Percentiles rank a stretch among this genome's conserved stretches.
Evolutionary conservation across 2,329 filamentous ascomycete genomes (phyloP).

Genomic region (Clonostachys byssicola): DNA sequence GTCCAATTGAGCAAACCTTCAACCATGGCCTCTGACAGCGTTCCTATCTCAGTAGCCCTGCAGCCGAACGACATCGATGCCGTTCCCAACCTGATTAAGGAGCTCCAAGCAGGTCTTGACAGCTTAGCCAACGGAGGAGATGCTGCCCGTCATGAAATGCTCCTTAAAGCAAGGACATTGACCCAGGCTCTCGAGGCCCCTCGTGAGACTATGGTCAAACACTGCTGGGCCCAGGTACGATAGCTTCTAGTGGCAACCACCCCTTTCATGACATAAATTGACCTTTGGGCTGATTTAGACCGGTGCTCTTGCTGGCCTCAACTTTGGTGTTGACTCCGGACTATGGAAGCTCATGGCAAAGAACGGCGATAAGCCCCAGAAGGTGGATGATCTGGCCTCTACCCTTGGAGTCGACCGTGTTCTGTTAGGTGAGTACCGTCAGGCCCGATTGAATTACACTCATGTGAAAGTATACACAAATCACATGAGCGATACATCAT

Average conservation of each 20-base stretch:
- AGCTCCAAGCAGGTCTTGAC: slow-evolving; percentile 1
- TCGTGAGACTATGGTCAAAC: not conserved
- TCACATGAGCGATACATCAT: not conserved
- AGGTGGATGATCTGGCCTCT: not conserved
- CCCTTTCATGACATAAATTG: not conserved
- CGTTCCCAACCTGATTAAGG: slow-evolving; percentile 5
- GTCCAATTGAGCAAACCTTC: too few relatives aligned
- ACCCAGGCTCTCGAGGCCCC: not conserved
- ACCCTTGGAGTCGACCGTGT: not conserved
- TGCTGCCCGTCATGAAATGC: not conserved
- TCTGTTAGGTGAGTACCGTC: not conserved
- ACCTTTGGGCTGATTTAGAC: not conserved
- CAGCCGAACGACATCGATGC: slow-evolving; percentile 7
- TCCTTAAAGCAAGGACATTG: not conserved
- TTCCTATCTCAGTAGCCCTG: slow-evolving; percentile 7
- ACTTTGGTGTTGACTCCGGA: not conserved
- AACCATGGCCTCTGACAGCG: too few relatives aligned
- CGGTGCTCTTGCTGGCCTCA: not conserved
- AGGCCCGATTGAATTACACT: not conserved
- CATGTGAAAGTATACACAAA: too few relatives aligned
- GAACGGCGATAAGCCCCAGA: not conserved
- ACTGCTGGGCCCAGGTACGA: slow-evolving; percentile 1
- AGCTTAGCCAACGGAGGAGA: not conserved
- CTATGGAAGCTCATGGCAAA: not conserved
- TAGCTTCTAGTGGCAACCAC: not conserved